Base-by-base conservation (phyloP, 2,329 filamentous ascomycete species). In the Amauroascus verrucosus region DNA sequence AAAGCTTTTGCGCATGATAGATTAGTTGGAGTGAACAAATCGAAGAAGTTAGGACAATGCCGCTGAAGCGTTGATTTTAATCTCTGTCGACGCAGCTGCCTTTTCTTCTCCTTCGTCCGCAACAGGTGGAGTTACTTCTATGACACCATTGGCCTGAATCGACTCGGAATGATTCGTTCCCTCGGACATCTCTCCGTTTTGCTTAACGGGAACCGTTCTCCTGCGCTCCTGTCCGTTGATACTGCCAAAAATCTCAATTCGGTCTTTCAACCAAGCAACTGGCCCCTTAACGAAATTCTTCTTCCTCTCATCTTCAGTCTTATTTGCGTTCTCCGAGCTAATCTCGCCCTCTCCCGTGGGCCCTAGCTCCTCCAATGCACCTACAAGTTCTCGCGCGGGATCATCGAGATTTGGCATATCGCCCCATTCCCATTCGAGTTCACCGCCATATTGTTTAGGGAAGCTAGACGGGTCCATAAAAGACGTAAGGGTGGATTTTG, bases 391-490 rank as follows among this genome's bases (percentile, higher is more conserved):
- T 4, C 63, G 66, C 2, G 70, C 65, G 5, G 67, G 61, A 28
- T 68, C 69, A 60, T 95, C 90, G n/a, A 90, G 71, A 49, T 81
- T 78, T 6, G 86, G 84, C 69, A 84, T 74, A 57, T 87, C 80
- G 52, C 88, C 88, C 72, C 86, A 96, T 48, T 78, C 71, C 72
- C 86, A 96, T 22, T 95, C 85, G 7, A 96, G 78, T 59, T 88
- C 79, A 43, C 91, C 91, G 56, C 91, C 91, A 66, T 95, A 97
- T 67, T 85, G 82, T 67, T 87, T 89, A 16, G 91, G 91, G 57
- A 97, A 90, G 69, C 91, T 87, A 51, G 80, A 77, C 0, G 80
- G 76, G 51, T 95, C 85, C 66, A 97, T 88, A 71, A 91, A 96
- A 52, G 81, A 76, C 59, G 83, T 79, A 24, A 97, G 80, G 1